These are phyloP conservation scores for Neofusicoccum kwambonambiense DNA, from an alignment of 2,329 filamentous ascomycete species.

Conservation along the genomic window DNA sequence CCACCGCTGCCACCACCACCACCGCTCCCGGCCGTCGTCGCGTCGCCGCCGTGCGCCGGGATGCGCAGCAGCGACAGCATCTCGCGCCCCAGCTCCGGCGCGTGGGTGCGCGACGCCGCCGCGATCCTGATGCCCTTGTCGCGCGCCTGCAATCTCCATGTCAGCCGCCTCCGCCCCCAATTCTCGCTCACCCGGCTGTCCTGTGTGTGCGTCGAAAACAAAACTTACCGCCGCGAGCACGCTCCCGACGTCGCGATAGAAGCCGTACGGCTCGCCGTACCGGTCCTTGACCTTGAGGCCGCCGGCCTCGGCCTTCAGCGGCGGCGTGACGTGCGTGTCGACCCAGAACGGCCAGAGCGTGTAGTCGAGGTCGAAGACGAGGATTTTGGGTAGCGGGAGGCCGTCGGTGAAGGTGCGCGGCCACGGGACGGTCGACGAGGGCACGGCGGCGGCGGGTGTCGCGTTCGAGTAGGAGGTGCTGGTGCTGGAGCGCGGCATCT, in stretches of 20 bases:
- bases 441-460: slow-evolving; percentile 32
- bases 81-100: slow-evolving; percentile 76
- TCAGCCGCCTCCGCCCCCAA: too few relatives aligned
- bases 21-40: slow-evolving; percentile 35
- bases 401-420: slow-evolving; percentile 62
- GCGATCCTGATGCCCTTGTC: slow-evolving; percentile 58
- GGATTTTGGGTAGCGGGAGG: slow-evolving; percentile 73
- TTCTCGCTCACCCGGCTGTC: too few relatives aligned
- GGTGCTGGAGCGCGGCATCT: slow-evolving; percentile 32
- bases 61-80: slow-evolving; percentile 74
- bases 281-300: slow-evolving; percentile 53
- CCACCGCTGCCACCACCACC: neutral
- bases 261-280: slow-evolving; percentile 47
- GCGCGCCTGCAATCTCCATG: neutral
- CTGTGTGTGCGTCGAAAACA: too few relatives aligned
- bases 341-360: slow-evolving; percentile 99
- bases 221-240: slow-evolving; percentile 38
- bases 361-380: slow-evolving; percentile 96
- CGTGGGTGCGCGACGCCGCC: slow-evolving; percentile 76
- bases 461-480: slow-evolving; percentile 24
- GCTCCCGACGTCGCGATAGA: slow-evolving; percentile 47
- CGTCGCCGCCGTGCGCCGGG: slow-evolving; percentile 50
- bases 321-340: slow-evolving; percentile 82
- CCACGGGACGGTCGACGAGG: slow-evolving; percentile 36
- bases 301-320: slow-evolving; percentile 55